Base-by-base conservation (phyloP, 1,284 basidiomycete species). In the Cryptococcus sp. region DNA sequence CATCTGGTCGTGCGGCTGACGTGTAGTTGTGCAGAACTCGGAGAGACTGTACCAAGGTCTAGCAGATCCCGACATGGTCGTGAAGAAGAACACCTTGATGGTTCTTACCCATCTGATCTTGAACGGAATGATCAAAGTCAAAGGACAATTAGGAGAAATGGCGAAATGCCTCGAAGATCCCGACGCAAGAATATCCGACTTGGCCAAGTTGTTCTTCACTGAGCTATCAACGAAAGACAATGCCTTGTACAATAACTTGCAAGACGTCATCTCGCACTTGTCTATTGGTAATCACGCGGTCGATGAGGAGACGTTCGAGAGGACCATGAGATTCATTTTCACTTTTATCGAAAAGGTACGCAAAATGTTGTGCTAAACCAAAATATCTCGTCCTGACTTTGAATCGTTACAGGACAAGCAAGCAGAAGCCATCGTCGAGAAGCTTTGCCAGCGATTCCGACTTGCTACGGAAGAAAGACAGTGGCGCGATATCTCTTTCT, bases 21-120 rank as follows among this genome's bases (percentile, higher is more conserved):
- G 20, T 46, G 47, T 20, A 0, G 17, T 43, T 38, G 20, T 23
- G 22, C 59, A 77, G 75, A 97, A 97, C 81, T 93, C 89, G 74
- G 90, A 93, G 68, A 88, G 93, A 61, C 82, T 99, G 5, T 99
- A 98, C 81, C 91, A 89, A 67, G 95, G 95, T 1, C 83, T 99
- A 44, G 87, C 88, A 10, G 95, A 99, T 76, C 78, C 81, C 20
- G 87, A 97, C 72, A 80, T 91, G 5, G 85, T 89, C 46, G 95
- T 99, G 61, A 99, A 98, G 86, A 98, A 99, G 83, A 97, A 98
- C 79, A 97, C 95, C 45, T 83, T 99, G 50, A 99, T 99, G 95
- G 95, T 99, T 48, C 82, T 99, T 58, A 98, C 95, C 3, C 94
- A 99, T 78, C 80, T 99, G 62, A 99, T 99, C 72, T 79, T 98